Evolutionary conservation across 495 filamentous ascomycete genomes (phyloP).

Genomic region (Penicillium turbatum): DNA sequence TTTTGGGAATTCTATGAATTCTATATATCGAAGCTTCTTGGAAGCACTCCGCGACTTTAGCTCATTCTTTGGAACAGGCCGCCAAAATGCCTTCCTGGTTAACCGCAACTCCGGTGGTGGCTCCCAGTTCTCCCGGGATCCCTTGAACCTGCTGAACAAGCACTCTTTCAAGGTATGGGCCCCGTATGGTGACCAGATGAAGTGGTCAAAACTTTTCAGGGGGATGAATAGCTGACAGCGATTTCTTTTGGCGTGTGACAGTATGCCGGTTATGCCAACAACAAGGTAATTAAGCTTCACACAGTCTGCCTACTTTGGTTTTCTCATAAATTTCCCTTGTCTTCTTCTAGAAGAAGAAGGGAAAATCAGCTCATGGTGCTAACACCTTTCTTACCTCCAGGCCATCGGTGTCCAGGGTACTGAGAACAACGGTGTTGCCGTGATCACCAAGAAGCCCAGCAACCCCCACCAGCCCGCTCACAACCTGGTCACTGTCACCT

Average conservation of each 20-base stretch:
- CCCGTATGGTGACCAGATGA: neutral
- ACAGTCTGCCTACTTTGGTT: neutral
- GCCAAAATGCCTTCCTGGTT: constrained; percentile 78
- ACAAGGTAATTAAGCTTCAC: constrained; percentile 63
- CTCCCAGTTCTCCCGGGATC: constrained; percentile 86
- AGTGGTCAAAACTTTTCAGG: neutral
- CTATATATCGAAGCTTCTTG: neutral
- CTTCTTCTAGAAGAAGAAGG: neutral
- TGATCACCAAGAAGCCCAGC: constrained; percentile 76
- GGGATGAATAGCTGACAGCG: neutral
- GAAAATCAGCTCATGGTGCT: neutral
- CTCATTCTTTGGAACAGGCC: constrained; percentile 50
- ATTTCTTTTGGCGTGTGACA: constrained; percentile 29
- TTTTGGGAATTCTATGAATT: neutral
- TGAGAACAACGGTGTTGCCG: constrained; percentile 67
- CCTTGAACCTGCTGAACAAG: constrained; percentile 84
- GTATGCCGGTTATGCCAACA: constrained; percentile 87
- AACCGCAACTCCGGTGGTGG: constrained; percentile 76
- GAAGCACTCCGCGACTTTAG: neutral
- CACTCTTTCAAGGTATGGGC: constrained; percentile 78
- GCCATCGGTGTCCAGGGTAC: constrained; percentile 70
- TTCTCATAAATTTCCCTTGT: neutral
- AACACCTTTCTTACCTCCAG: constrained; percentile 38
- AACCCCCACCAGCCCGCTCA: constrained; percentile 64
- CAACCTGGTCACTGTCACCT: constrained; percentile 58